phyloP scores from a whole-genome alignment of 2,329 filamentous ascomycete genomes.

The Aaosphaeria pasadenensis region DNA sequence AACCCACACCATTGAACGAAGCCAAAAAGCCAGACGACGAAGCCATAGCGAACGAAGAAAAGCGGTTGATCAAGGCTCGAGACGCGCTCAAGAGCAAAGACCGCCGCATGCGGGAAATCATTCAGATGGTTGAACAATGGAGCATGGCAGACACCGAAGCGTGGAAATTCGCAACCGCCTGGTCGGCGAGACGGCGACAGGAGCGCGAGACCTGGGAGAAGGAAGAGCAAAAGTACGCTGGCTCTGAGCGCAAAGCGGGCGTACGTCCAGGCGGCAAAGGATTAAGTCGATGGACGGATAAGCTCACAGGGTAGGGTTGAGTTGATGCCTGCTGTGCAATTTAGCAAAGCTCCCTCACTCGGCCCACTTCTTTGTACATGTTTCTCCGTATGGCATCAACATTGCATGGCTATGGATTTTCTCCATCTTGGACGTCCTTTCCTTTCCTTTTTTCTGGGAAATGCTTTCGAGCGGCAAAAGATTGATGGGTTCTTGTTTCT shows the following conservation, averaged over 20 bases:
- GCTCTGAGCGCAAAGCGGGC: slow-evolving; percentile 53
- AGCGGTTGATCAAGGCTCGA: slow-evolving; percentile 54
- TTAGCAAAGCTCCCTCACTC: no score
- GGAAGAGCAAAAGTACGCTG: slow-evolving; percentile 63
- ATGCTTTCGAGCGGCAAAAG: no score
- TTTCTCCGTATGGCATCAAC: no score
- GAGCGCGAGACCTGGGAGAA: slow-evolving; percentile 69
- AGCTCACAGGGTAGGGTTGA: no score
- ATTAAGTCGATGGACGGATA: no score
- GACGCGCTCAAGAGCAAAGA: slow-evolving; percentile 36
- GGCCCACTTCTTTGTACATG: no score
- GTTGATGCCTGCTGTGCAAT: no score
- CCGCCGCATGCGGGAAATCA: slow-evolving; percentile 23
- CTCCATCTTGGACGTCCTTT: no score
- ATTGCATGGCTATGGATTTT: no score
- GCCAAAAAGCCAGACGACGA: slow-evolving; percentile 50
- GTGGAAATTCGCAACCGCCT: slow-evolving; percentile 72
- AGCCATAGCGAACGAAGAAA: slow-evolving; percentile 54
- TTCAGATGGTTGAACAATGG: slow-evolving; percentile 48
- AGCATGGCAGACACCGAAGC: slow-evolving; percentile 71
- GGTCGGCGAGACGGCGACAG: slow-evolving; percentile 58
- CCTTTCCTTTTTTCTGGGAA: no score
- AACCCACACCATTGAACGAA: slow-evolving; percentile 49
- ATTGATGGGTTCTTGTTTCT: no score
- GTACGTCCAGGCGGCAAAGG: slow-evolving; percentile 41